These are phyloP conservation scores for Cruciata laevipes DNA, from an alignment of 257 asterid genomes.

Conservation along the genomic window DNA sequence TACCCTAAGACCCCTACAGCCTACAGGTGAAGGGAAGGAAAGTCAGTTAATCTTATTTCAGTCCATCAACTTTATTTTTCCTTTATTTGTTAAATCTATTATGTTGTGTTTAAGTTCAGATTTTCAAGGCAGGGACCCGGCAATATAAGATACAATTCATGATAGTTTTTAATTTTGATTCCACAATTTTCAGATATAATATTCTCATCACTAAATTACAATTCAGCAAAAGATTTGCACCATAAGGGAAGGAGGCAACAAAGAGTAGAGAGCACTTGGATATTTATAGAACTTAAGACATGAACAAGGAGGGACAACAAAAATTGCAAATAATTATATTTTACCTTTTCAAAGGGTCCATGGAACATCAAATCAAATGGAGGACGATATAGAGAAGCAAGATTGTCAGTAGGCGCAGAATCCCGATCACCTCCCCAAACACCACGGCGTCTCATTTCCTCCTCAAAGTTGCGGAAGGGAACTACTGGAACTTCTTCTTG, in stretches of 20 bases:
- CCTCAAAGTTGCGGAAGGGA: constrained; percentile 95
- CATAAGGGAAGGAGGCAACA: not conserved
- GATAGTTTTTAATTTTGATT: not conserved
- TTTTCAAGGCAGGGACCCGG: not conserved
- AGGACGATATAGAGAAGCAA: constrained; percentile 94
- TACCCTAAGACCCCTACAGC: no score
- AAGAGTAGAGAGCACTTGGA: not conserved
- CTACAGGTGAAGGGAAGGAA: no score
- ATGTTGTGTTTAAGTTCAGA: no score
- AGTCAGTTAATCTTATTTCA: no score
- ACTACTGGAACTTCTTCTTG: constrained; percentile 63
- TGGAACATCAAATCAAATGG: constrained; percentile 87
- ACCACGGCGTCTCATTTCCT: constrained; percentile 76
- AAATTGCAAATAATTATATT: constrained; percentile 7
- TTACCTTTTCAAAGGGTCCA: constrained; percentile 89
- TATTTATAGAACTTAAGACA: not conserved
- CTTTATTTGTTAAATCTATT: not conserved
- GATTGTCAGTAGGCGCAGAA: constrained; percentile 74
- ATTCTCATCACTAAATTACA: not conserved
- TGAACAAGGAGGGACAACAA: constrained; percentile 1
- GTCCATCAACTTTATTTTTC: not conserved
- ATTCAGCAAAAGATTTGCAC: not conserved
- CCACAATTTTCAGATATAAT: not conserved
- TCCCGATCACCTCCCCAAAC: constrained; percentile 78
- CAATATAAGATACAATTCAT: no score